Conservation (phyloP, 768 basidiomycete genomes). For the Panus rudis region DNA sequence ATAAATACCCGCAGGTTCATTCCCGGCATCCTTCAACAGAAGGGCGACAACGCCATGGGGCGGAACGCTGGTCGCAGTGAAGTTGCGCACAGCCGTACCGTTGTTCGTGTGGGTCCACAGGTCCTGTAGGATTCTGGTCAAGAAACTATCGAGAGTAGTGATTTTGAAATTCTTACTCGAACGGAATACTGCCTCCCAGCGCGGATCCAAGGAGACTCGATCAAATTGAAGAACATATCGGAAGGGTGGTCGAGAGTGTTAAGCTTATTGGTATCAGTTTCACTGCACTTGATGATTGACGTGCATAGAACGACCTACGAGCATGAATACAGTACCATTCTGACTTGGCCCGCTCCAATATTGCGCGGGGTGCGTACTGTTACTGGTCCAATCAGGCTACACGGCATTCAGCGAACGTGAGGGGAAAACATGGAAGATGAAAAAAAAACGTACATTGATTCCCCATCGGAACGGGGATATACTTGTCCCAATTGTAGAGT, state of each 20-base stretch:
- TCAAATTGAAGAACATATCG: conserved; percentile 54
- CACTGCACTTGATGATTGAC: neutral
- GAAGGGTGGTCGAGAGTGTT: conserved; percentile 52
- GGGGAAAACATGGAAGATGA: neutral
- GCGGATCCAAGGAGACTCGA: conserved; percentile 66
- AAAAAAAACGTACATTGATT: conserved; percentile 41
- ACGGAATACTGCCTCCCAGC: conserved; percentile 62
- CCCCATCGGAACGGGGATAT: conserved; percentile 68
- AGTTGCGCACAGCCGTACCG: conserved; percentile 55
- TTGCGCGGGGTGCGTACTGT: conserved; percentile 51
- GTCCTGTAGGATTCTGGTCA: conserved; percentile 34
- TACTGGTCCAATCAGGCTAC: conserved; percentile 32
- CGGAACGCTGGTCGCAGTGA: conserved; percentile 52
- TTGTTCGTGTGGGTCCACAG: conserved; percentile 70
- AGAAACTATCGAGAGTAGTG: conserved; percentile 1
- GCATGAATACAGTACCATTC: conserved; percentile 63
- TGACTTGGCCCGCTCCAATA: conserved; percentile 65
- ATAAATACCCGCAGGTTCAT: conserved; percentile 52
- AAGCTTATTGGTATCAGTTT: no score
- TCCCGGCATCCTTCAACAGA: conserved; percentile 56
- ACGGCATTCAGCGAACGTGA: neutral
- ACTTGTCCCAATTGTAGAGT: conserved; percentile 51
- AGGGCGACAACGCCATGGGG: conserved; percentile 65
- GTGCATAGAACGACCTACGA: conserved; percentile 31
- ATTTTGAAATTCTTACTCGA: conserved; percentile 38